These are phyloP conservation scores for Tephrocybe sp. DNA, from an alignment of 768 basidiomycete species.

Conservation along the genomic window DNA sequence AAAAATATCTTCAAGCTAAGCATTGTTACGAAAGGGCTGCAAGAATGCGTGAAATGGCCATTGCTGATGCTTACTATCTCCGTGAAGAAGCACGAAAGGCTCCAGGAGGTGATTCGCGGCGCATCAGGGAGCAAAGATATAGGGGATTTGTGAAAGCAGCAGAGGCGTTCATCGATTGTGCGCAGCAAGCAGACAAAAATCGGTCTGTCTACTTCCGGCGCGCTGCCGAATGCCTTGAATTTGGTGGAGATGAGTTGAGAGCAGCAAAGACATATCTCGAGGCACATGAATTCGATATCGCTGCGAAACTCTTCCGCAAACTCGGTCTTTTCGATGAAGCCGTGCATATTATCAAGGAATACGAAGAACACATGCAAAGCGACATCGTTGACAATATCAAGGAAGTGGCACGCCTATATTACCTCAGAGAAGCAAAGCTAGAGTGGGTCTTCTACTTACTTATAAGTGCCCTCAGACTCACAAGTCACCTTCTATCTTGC, in stretches of 20 bases:
- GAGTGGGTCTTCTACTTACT: conserved; percentile 25
- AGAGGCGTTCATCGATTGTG: conserved; percentile 47
- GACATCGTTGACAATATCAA: conserved; percentile 36
- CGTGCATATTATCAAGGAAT: conserved; percentile 38
- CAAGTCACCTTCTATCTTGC: too few relatives aligned
- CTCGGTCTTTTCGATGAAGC: conserved; percentile 54
- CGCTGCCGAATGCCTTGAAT: conserved; percentile 48
- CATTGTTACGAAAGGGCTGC: conserved; percentile 53
- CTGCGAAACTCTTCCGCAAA: conserved; percentile 51
- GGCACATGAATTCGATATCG: conserved; percentile 41
- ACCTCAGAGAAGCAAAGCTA: conserved; percentile 35
- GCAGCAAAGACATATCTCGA: conserved; percentile 47
- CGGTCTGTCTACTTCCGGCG: conserved; percentile 36
- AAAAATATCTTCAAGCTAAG: conserved; percentile 53
- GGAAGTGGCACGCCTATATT: conserved; percentile 46
- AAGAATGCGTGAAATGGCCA: conserved; percentile 38
- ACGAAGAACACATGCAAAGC: conserved; percentile 30
- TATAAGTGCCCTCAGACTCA: too few relatives aligned
- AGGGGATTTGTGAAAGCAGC: conserved; percentile 46
- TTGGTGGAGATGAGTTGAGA: conserved; percentile 33
- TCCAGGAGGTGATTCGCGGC: conserved; percentile 17
- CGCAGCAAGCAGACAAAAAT: conserved; percentile 27
- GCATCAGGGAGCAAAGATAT: conserved; percentile 21
- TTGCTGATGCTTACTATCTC: conserved; percentile 54
- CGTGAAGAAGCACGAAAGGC: conserved; percentile 48